A percentile compares a stretch with the other conserved stretches of the same genome.
Evolutionary conservation across 2,329 filamentous ascomycete genomes (phyloP).

Genomic region (Orbilia ellipsospora): DNA sequence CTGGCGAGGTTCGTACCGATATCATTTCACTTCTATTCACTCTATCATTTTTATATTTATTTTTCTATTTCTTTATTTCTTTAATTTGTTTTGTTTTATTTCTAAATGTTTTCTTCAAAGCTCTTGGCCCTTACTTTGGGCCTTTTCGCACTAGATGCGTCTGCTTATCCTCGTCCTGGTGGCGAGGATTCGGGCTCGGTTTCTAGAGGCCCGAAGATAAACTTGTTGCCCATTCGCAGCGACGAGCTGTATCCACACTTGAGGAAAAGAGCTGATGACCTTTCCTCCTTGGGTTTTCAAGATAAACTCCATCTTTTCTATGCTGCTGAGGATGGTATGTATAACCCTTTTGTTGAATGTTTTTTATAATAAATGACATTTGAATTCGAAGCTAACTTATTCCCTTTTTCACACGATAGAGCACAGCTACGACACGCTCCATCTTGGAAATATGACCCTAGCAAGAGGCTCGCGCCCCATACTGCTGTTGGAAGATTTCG

Average conservation of each 20-base stretch:
- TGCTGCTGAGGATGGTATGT: constrained; percentile 5
- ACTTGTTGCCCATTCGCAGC: constrained; percentile 5
- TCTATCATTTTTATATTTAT: neutral
- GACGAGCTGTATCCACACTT: constrained; percentile 2
- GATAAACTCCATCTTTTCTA: constrained; percentile 4
- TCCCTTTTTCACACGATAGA: neutral
- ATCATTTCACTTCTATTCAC: neutral
- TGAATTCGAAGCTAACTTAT: neutral
- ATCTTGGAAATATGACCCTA: constrained; percentile 21
- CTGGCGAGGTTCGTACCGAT: constrained; percentile 6
- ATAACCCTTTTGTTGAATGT: neutral
- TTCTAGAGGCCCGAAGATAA: neutral
- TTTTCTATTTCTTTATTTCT: neutral
- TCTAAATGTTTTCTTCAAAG: neutral
- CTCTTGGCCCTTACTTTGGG: constrained; percentile 4
- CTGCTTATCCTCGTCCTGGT: neutral
- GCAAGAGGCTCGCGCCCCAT: neutral
- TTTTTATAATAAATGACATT: neutral
- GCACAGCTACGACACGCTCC: neutral
- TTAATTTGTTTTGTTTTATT: neutral
- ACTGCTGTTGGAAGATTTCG: constrained; percentile 13
- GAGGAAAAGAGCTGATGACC: neutral
- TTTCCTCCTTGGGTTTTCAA: constrained; percentile 5
- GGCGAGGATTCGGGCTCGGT: too few species aligned
- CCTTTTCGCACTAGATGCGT: neutral